phyloP scores from a whole-genome alignment of 495 filamentous ascomycete species.

The Lepidopterella palustris region DNA sequence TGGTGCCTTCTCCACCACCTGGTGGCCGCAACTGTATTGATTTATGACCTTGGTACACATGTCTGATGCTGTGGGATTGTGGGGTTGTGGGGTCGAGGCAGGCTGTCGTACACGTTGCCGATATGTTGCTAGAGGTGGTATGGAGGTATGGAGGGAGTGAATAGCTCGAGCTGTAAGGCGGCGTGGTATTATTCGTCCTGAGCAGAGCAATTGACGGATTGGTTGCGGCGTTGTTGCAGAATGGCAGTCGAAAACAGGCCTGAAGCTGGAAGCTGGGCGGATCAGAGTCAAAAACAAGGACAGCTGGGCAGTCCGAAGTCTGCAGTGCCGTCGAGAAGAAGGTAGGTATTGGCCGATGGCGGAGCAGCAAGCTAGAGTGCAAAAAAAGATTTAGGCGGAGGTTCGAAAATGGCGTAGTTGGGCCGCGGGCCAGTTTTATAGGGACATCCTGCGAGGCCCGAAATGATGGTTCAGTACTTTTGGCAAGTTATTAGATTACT shows the following conservation, averaged over 20 bases:
- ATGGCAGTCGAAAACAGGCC: neutral
- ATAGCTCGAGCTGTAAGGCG: neutral
- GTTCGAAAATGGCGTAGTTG: conserved; percentile 14
- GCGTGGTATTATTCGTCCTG: neutral
- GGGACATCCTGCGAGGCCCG: conserved; percentile 22
- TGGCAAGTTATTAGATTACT: conserved; percentile 28
- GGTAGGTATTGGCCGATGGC: neutral
- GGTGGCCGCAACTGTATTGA: conserved; percentile 34
- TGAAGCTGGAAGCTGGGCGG: neutral
- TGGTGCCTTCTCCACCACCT: conserved; percentile 26
- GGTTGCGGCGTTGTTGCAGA: neutral
- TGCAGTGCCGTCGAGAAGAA: too few relatives aligned
- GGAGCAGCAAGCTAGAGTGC: neutral
- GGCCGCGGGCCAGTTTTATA: conserved; percentile 28
- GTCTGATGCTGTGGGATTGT: neutral
- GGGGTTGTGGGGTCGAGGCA: conserved; percentile 6
- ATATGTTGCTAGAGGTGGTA: too few relatives aligned
- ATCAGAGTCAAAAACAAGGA: too few relatives aligned
- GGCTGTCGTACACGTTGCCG: too few relatives aligned
- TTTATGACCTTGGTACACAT: conserved; percentile 39
- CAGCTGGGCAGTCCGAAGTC: too few relatives aligned
- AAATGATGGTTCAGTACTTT: conserved; percentile 23
- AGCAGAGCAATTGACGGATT: neutral
- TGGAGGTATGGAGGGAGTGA: neutral
- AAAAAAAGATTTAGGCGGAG: conserved; percentile 2